Conservation (phyloP, 1,139 yeast species). For the Saccharomyces hybrid region DNA sequence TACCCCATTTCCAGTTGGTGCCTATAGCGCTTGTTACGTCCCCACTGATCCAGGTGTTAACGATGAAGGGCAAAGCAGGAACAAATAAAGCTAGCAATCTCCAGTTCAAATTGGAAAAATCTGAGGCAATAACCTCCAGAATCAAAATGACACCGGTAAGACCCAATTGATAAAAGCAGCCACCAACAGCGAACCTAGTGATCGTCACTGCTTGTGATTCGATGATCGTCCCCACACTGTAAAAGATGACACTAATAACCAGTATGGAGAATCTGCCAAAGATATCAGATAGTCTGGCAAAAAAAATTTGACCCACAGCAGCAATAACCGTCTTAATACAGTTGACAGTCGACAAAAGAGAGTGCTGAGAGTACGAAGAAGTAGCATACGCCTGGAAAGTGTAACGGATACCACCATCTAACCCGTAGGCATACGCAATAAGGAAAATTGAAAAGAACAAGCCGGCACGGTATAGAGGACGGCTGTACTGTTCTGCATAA, state of each 20-base stretch:
- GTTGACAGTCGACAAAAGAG: constrained; percentile 54
- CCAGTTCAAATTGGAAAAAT: constrained; percentile 60
- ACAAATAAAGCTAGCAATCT: constrained; percentile 52
- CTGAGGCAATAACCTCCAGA: constrained; percentile 52
- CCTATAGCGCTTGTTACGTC: constrained; percentile 37
- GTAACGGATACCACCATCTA: constrained; percentile 47
- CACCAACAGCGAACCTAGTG: constrained; percentile 59
- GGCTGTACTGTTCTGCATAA: constrained; percentile 17
- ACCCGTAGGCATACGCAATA: constrained; percentile 55
- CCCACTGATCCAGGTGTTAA: constrained; percentile 68
- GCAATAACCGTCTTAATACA: constrained; percentile 56
- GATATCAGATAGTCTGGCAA: constrained; percentile 58
- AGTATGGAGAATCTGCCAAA: constrained; percentile 58
- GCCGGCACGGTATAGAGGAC: constrained; percentile 10
- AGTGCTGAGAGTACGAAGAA: constrained; percentile 45
- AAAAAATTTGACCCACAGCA: constrained; percentile 64
- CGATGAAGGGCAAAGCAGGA: constrained; percentile 61
- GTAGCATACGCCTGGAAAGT: constrained; percentile 49
- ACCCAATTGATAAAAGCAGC: constrained; percentile 62
- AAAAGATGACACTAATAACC: constrained; percentile 46
- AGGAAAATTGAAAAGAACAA: constrained; percentile 45
- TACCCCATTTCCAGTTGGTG: constrained; percentile 54
- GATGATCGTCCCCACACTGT: constrained; percentile 58
- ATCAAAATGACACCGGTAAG: constrained; percentile 51
- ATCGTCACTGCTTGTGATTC: constrained; percentile 56